Base-by-base conservation (phyloP, 352 stramenopile genomes). In the Pythium rishiriense region DNA sequence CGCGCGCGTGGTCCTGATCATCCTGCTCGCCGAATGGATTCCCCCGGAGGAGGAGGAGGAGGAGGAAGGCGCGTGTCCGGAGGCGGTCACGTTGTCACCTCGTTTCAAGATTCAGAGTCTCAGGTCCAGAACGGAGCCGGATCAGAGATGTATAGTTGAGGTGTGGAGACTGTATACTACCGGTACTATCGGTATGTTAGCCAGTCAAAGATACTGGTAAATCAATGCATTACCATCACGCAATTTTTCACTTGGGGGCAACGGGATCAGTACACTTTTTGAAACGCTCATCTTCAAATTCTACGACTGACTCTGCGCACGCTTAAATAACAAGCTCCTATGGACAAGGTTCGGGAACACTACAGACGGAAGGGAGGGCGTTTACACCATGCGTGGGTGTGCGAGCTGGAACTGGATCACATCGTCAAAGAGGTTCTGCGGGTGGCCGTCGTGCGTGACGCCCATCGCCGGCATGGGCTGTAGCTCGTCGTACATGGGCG, bases 361-460 rank as follows among this genome's bases (percentile, higher is more conserved):
- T 21, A 48, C 41, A 46, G 5, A 59, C 46, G 22, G 2, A 52
- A 21, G 37, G 9, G 25, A 22, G 21, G 21, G 22, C 43, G 4
- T 50, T 59, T 22, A 59, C 39, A 62, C 42, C 26, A 64, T 42
- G 35, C 61, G 61, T 7, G 54, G 51, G 52, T 69, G 53, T 7
- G 43, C 54, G 15, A 69, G 46, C 49, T 69, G 47, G 54, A 69
- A 69, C 46, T 59, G 62, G 39, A 69, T 64, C 26, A 69, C 62
- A 33, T 69, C 62, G 54, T 69, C 62, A 43, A 69, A 64, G 12
- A 69, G 25, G 31, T 53, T 64, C 9, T 53, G 62, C 29, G 59
- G 25, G 26, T 56, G 37, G 11, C 49, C 49, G n/a, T 66, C 59
- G 46, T 52, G 47, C n/a, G 35, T 15, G 26, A 58, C 48, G 37